Evolutionary conservation across 139 green algal species (phyloP), one percentile per base, ranked within the genome.

Genomic region (Zygnema circumcarinatum): DNA sequence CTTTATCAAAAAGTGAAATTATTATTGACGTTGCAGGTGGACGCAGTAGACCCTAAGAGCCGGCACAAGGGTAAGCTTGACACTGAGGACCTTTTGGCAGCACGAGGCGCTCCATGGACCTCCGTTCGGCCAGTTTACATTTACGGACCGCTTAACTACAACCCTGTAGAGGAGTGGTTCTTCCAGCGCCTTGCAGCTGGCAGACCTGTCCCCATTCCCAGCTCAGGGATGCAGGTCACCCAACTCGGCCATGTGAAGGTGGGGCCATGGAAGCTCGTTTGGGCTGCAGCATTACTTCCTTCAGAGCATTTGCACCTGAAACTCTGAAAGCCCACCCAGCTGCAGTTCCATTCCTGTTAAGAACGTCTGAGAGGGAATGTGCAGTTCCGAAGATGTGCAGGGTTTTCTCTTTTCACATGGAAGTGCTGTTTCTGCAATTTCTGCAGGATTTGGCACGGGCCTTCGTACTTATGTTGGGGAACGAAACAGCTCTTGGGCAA

Each of bases 111-210:
- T 38, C 96, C 94, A 92, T 99, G 90, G 87, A 99, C 96, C 36
- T 94, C 86, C 56, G 83, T 99, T 20, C 94, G 96, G 31, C 96
- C 96, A 16, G 96, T 99, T 22, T 99, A 99, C 94, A 99, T 99
- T 92, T 98, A 98, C 91, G 92, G 93, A 62, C 96, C 96, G 2
- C 92, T 98, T n/a, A 99, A 99, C 93, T 99, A 99, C 94, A 99
- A 99, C 93, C 96, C 96, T 0, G 95, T 98, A 38, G 96, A 98
- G 94, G 89, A 92, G 88, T 92, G 88, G 87, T 93, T 93, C 85
- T 93, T 96, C 92, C 95, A 97, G 81, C 89, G 96, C 73, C 92
- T 99, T 84, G 93, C 92, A 83, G 96, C 96, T 1, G 95, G 95
- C 36, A 89, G 96, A 11, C 96, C 96, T n/a, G 96, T 99, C 68